phyloP scores from a whole-genome alignment of 306 rosid genomes.

The Argentina anserina region DNA sequence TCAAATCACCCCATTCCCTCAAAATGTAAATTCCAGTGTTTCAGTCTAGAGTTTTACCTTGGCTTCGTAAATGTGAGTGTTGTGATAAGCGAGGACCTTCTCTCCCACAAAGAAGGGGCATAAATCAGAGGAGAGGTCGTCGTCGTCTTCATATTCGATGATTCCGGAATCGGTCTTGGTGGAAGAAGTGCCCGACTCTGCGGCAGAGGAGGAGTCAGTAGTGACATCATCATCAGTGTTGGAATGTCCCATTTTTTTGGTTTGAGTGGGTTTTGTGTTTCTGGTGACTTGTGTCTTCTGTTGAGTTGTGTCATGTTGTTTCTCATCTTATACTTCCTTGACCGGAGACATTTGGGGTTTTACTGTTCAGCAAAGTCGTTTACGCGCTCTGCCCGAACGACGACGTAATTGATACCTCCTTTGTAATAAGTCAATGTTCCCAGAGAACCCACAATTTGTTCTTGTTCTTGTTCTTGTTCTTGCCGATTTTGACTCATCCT shows the following conservation, averaged over 20 bases:
- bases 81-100: conserved; percentile 57
- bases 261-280: not conserved
- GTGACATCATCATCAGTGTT: conserved; percentile 22
- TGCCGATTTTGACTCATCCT: not conserved
- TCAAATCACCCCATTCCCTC: not conserved
- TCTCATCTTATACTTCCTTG: not conserved
- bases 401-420: not conserved
- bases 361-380: not conserved
- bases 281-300: not conserved
- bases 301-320: not conserved
- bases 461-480: not conserved
- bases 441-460: not conserved
- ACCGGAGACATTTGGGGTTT: not conserved
- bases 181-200: conserved; percentile 27
- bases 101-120: conserved; percentile 50
- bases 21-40: not conserved
- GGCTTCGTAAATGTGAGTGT: conserved; percentile 48
- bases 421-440: not conserved
- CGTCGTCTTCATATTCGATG: conserved; percentile 17
- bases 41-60: conserved; percentile 35
- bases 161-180: conserved; percentile 39
- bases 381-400: not conserved
- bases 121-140: conserved; percentile 31
- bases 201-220: conserved; percentile 41
- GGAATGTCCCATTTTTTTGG: conserved; percentile 51